Conservation (phyloP, 352 stramenopile genomes). For the Pythium folliculosum region DNA sequence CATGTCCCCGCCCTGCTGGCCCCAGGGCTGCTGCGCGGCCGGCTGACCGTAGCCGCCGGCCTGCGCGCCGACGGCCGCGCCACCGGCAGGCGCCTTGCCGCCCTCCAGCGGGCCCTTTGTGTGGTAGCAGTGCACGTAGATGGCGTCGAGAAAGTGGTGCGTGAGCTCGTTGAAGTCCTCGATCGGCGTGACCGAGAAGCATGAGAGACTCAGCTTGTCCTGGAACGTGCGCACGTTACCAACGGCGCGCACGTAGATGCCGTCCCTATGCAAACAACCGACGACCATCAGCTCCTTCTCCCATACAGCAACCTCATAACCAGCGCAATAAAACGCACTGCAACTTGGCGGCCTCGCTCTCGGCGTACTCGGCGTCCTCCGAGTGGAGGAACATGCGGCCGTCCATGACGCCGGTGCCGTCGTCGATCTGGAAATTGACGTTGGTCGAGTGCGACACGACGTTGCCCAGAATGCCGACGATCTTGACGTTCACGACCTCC, state of each 20-base stretch:
- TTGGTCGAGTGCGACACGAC: slow-evolving; percentile 88
- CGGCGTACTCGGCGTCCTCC: slow-evolving; percentile 77
- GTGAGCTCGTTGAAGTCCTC: slow-evolving; percentile 94
- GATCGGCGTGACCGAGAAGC: slow-evolving; percentile 85
- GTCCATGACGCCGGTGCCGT: slow-evolving; percentile 92
- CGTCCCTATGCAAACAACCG: slow-evolving; percentile 43
- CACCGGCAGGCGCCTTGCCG: slow-evolving; percentile 24
- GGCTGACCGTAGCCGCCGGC: slow-evolving; percentile 14
- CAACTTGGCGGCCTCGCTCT: slow-evolving; percentile 58
- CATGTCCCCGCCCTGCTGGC: slow-evolving; percentile 20
- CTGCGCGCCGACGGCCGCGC: slow-evolving; percentile 23
- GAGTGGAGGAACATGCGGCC: slow-evolving; percentile 92
- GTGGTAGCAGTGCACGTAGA: slow-evolving; percentile 91
- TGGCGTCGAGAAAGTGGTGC: slow-evolving; percentile 94
- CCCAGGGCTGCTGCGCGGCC: slow-evolving; percentile 32
- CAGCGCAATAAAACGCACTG: slow-evolving; percentile 28
- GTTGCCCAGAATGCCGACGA: slow-evolving; percentile 86
- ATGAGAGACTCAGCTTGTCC: slow-evolving; percentile 85
- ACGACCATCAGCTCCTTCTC: slow-evolving; percentile 2
- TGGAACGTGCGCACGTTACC: slow-evolving; percentile 93
- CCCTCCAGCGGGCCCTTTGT: slow-evolving; percentile 59
- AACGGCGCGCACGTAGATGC: slow-evolving; percentile 90
- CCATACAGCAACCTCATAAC: not conserved
- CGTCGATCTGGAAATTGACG: slow-evolving; percentile 92
- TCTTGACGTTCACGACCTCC: slow-evolving; percentile 86